phyloP scores from a whole-genome alignment of 345 rosid genomes.

The Rhodomyrtus tomentosa region DNA sequence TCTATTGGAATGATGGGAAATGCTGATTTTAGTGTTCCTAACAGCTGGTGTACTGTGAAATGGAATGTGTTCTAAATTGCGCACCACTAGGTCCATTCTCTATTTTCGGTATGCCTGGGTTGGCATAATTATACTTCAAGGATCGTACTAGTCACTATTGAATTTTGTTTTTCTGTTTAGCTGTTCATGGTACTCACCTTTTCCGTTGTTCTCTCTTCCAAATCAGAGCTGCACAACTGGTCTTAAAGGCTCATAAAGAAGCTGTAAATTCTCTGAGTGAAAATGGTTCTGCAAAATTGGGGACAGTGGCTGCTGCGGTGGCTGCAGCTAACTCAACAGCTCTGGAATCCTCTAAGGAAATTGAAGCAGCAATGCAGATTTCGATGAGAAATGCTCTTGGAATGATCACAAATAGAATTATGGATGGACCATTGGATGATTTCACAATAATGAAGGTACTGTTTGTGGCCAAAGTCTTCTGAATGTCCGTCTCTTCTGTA shows the following conservation, averaged over 20 bases:
- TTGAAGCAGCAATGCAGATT: slow-evolving; percentile 94
- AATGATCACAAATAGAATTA: slow-evolving; percentile 29
- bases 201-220: not conserved
- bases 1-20: not conserved
- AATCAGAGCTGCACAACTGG: slow-evolving; percentile 76
- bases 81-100: not conserved
- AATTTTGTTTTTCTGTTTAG: not conserved
- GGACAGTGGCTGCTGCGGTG: slow-evolving; percentile 84
- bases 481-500: not conserved
- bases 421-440: slow-evolving; percentile 87
- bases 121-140: not conserved
- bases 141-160: not conserved
- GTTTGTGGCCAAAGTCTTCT: not conserved
- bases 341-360: slow-evolving; percentile 81
- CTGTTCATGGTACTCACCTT: not conserved
- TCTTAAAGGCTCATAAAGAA: slow-evolving; percentile 85
- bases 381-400: slow-evolving; percentile 84
- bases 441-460: slow-evolving; percentile 82
- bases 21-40: not conserved
- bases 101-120: not conserved
- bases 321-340: slow-evolving; percentile 96
- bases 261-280: slow-evolving; percentile 87
- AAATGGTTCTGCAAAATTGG: slow-evolving; percentile 69
- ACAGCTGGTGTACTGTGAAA: not conserved
- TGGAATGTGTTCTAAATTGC: not conserved